Evolutionary conservation across 768 basidiomycete species (phyloP).

Genomic region (Crepidotus variabilis): DNA sequence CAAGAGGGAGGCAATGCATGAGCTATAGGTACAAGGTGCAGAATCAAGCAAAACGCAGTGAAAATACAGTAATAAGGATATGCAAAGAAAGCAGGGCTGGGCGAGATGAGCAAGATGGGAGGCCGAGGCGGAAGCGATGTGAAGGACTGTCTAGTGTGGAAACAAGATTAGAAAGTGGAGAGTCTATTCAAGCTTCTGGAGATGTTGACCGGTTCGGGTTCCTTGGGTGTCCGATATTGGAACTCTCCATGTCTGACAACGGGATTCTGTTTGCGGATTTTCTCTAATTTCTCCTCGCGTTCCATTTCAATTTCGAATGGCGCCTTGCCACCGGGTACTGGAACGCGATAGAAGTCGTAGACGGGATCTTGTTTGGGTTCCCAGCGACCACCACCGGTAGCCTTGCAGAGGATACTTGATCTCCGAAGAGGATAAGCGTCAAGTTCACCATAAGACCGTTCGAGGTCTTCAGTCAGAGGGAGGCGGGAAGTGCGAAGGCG

Average conservation of each 20-base stretch:
- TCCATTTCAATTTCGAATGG: slow-evolving; percentile 70
- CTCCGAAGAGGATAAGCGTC: slow-evolving; percentile 71
- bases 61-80: slow-evolving; percentile 54
- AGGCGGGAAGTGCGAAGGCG: slow-evolving; percentile 32
- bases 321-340: slow-evolving; percentile 63
- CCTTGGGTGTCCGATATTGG: slow-evolving; percentile 57
- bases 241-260: slow-evolving; percentile 64
- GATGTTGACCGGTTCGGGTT: slow-evolving; percentile 40
- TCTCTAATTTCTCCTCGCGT: slow-evolving; percentile 53
- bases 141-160: slow-evolving; percentile 2
- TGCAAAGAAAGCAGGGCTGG: slow-evolving; percentile 20
- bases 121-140: slow-evolving; percentile 13
- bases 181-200: slow-evolving; percentile 45
- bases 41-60: slow-evolving; percentile 21
- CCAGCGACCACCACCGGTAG: slow-evolving; percentile 79
- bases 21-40: slow-evolving; percentile 27
- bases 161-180: slow-evolving; percentile 53
- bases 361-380: slow-evolving; percentile 54
- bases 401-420: slow-evolving; percentile 69
- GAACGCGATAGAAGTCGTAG: slow-evolving; percentile 47
- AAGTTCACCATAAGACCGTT: slow-evolving; percentile 63
- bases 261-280: slow-evolving; percentile 51
- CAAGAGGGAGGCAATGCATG: slow-evolving; percentile 13
- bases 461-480: slow-evolving; percentile 35
- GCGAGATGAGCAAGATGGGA: slow-evolving; percentile 11